A percentile compares a stretch with the other conserved stretches of the same genome.
These are phyloP conservation scores for Podospora pseudopauciseta DNA, from an alignment of 495 filamentous ascomycete genomes.

Conservation along the genomic window DNA sequence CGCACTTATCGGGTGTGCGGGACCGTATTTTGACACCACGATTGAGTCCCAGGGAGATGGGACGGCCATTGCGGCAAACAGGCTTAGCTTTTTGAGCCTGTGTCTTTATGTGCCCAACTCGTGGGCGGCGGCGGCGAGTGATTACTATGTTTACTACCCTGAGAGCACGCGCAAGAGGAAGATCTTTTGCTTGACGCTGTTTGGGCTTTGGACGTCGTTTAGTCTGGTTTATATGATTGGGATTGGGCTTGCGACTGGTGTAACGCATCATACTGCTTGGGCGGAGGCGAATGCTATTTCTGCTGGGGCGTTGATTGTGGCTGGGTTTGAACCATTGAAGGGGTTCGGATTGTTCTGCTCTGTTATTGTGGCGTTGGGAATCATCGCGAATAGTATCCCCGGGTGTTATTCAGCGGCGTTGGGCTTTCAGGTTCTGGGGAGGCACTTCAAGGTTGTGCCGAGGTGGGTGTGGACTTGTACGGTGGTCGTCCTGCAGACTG, in stretches of 20 bases:
- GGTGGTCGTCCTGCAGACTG: constrained; percentile 56
- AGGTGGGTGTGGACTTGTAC: constrained; percentile 62
- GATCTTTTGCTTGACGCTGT: constrained; percentile 39
- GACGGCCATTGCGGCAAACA: constrained; percentile 24
- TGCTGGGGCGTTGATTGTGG: constrained; percentile 65
- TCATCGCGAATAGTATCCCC: constrained; percentile 67
- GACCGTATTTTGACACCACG: constrained; percentile 58
- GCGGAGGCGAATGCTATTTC: constrained; percentile 52
- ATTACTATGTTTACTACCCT: constrained; percentile 64
- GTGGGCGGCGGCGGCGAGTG: constrained; percentile 55
- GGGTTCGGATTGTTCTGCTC: constrained; percentile 71
- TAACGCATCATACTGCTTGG: constrained; percentile 51
- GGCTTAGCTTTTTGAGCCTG: constrained; percentile 27
- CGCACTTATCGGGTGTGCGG: constrained; percentile 65
- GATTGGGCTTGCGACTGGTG: constrained; percentile 63
- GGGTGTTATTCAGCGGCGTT: constrained; percentile 68
- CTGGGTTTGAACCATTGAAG: constrained; percentile 58
- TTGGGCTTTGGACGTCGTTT: constrained; percentile 25
- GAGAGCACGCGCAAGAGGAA: constrained; percentile 51
- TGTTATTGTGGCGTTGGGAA: constrained; percentile 65
- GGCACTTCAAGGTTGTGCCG: constrained; percentile 54
- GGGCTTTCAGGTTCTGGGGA: constrained; percentile 63
- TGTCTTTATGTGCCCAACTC: constrained; percentile 30
- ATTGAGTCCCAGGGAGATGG: constrained; percentile 28
- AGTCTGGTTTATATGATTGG: constrained; percentile 61